Conservation (phyloP, 1,139 yeast genomes). For the Kluyveromyces marxianus region DNA sequence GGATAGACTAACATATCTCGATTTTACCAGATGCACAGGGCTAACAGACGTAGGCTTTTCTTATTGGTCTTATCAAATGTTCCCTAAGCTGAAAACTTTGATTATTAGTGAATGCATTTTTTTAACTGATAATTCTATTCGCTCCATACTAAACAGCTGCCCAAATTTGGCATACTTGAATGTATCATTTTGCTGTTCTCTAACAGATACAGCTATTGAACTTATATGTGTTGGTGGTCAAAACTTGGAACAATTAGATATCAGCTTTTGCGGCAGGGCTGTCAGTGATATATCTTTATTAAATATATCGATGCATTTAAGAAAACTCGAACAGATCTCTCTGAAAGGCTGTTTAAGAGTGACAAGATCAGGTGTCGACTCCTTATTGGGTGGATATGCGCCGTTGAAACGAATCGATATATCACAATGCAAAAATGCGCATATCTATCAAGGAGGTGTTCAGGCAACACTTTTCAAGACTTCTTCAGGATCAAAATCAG, state of each 20-base stretch:
- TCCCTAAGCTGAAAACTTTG: slow-evolving; percentile 45
- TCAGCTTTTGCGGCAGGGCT: slow-evolving; percentile 74
- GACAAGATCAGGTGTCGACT: slow-evolving; percentile 67
- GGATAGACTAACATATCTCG: slow-evolving; percentile 47
- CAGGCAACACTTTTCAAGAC: slow-evolving; percentile 49
- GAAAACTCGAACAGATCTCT: slow-evolving; percentile 40
- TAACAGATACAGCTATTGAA: slow-evolving; percentile 62
- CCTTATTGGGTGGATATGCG: slow-evolving; percentile 50
- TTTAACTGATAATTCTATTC: slow-evolving; percentile 56
- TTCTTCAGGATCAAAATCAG: slow-evolving; percentile 45
- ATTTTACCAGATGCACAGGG: slow-evolving; percentile 67
- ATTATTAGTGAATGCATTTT: slow-evolving; percentile 67
- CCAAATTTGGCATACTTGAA: slow-evolving; percentile 49
- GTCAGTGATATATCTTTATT: slow-evolving; percentile 64
- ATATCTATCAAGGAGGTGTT: slow-evolving; percentile 47
- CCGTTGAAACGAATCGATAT: slow-evolving; percentile 49
- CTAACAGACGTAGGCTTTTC: slow-evolving; percentile 69
- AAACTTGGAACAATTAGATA: slow-evolving; percentile 42
- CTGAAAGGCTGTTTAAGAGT: slow-evolving; percentile 69
- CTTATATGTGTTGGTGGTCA: slow-evolving; percentile 61
- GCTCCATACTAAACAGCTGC: slow-evolving; percentile 55
- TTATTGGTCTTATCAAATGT: slow-evolving; percentile 50
- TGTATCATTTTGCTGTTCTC: slow-evolving; percentile 66
- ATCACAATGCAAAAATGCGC: slow-evolving; percentile 61
- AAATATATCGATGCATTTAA: slow-evolving; percentile 51